phyloP scores from a whole-genome alignment of 805 yeast genomes.

The Suhomyces faveliae region DNA sequence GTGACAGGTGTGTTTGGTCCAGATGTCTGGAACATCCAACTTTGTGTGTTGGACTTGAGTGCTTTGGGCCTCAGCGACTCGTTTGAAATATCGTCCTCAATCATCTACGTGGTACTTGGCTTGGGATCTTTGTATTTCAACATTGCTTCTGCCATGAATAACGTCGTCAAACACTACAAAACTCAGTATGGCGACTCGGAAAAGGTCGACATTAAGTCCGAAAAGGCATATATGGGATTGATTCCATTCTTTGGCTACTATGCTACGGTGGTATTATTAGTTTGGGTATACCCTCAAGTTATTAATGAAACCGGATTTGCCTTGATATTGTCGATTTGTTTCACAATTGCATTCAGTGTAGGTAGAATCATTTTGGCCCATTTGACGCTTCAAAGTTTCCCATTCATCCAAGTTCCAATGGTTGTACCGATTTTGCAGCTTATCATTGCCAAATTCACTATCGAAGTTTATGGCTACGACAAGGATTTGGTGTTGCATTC shows the following conservation, averaged over 20 bases:
- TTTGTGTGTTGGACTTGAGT: constrained; percentile 41
- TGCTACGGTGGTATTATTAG: constrained; percentile 45
- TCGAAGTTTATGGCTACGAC: constrained; percentile 37
- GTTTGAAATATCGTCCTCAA: constrained; percentile 38
- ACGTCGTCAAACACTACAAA: constrained; percentile 51
- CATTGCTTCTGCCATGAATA: constrained; percentile 63
- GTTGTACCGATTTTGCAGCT: constrained; percentile 59
- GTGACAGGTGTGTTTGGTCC: constrained; percentile 72
- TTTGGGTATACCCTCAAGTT: constrained; percentile 51
- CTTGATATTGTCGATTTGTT: constrained; percentile 66
- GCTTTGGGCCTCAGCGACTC: constrained; percentile 26
- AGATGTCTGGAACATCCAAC: constrained; percentile 54
- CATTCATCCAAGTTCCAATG: constrained; percentile 68
- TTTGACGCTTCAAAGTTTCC: constrained; percentile 76
- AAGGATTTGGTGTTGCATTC: constrained; percentile 45
- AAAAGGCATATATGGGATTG: constrained; percentile 50
- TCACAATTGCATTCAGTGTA: constrained; percentile 78
- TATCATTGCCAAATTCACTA: constrained; percentile 31
- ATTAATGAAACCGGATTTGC: constrained; percentile 50
- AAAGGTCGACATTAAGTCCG: constrained; percentile 38
- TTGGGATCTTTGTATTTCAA: constrained; percentile 59
- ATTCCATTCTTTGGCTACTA: constrained; percentile 66
- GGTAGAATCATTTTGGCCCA: constrained; percentile 89
- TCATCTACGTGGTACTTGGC: constrained; percentile 50
- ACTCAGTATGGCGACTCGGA: constrained; percentile 20